Evolutionary conservation across 2,329 filamentous ascomycete species (phyloP).

Genomic region (Eutypella sp.): DNA sequence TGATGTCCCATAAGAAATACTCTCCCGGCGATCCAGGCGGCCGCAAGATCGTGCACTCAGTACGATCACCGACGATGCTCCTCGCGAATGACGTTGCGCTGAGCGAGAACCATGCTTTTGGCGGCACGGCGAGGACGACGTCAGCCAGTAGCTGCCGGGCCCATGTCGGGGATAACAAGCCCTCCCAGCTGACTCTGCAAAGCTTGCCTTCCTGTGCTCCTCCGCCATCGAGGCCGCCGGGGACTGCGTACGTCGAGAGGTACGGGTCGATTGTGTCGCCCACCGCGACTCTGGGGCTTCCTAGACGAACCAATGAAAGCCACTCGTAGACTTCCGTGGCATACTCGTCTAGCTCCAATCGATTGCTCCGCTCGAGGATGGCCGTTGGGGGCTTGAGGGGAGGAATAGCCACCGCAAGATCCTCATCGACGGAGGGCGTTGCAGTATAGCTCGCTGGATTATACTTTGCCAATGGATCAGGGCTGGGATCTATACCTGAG

Average conservation of each 20-base stretch:
- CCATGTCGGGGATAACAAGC: conserved; percentile 52
- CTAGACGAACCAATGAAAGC: conserved; percentile 62
- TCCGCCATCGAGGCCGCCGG: conserved; percentile 31
- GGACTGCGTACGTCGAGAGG: conserved; percentile 62
- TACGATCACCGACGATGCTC: conserved; percentile 36
- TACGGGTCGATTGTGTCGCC: conserved; percentile 62
- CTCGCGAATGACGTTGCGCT: conserved; percentile 47
- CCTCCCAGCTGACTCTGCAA: conserved; percentile 54
- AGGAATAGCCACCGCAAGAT: conserved; percentile 26
- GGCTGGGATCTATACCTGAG: conserved; percentile 35
- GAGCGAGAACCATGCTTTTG: conserved; percentile 50
- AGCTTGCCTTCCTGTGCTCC: conserved; percentile 28
- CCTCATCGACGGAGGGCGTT: conserved; percentile 24
- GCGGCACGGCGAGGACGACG: conserved; percentile 37
- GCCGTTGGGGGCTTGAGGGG: conserved; percentile 26
- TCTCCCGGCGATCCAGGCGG: conserved; percentile 44
- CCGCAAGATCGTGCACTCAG: conserved; percentile 51
- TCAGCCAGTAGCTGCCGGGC: conserved; percentile 43
- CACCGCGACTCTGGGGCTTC: conserved; percentile 56
- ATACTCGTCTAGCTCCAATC: conserved; percentile 55
- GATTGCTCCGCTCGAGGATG: conserved; percentile 31
- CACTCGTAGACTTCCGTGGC: conserved; percentile 67
- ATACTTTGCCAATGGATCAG: conserved; percentile 44
- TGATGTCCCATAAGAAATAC: conserved; percentile 58
- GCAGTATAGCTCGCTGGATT: conserved; percentile 39